Percentiles rank a stretch among this genome's conserved stretches.
Conservation (phyloP, 768 basidiomycete species). For the Serendipita sp. region DNA sequence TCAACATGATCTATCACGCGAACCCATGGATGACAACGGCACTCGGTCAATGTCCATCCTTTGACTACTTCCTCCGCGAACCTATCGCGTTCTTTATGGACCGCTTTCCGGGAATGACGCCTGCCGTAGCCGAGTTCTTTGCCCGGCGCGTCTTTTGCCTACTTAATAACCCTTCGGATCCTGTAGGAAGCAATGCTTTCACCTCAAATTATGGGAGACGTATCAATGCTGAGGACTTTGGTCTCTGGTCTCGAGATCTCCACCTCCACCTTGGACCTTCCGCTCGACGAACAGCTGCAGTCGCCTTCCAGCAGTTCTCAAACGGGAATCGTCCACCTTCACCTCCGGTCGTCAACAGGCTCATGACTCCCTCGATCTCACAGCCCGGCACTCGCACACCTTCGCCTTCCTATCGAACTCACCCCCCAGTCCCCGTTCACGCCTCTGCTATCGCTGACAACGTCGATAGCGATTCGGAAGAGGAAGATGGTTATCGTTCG, state of each 20-base stretch:
- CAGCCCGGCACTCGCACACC: neutral
- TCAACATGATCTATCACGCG: constrained; percentile 98
- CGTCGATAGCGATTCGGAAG: constrained; percentile 16
- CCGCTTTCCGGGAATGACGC: constrained; percentile 81
- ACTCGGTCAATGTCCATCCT: constrained; percentile 63
- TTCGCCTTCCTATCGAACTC: neutral
- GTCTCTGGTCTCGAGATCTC: constrained; percentile 70
- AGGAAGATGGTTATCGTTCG: constrained; percentile 27
- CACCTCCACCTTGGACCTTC: constrained; percentile 41
- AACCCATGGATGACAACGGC: constrained; percentile 97
- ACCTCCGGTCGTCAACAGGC: neutral
- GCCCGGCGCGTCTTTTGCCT: constrained; percentile 68
- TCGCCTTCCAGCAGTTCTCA: constrained; percentile 1
- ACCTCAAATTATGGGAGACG: constrained; percentile 25
- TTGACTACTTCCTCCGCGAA: constrained; percentile 59
- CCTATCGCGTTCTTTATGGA: constrained; percentile 77
- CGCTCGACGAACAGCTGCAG: neutral
- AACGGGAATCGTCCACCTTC: neutral
- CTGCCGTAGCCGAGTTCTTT: constrained; percentile 72
- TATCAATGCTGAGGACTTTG: constrained; percentile 70
- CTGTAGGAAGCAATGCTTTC: constrained; percentile 22
- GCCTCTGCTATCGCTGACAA: neutral
- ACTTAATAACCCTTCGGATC: constrained; percentile 36
- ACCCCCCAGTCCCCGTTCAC: neutral
- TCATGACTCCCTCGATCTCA: neutral